These are phyloP conservation scores for Lactarius indigo DNA, from an alignment of 768 basidiomycete genomes.

Conservation along the genomic window DNA sequence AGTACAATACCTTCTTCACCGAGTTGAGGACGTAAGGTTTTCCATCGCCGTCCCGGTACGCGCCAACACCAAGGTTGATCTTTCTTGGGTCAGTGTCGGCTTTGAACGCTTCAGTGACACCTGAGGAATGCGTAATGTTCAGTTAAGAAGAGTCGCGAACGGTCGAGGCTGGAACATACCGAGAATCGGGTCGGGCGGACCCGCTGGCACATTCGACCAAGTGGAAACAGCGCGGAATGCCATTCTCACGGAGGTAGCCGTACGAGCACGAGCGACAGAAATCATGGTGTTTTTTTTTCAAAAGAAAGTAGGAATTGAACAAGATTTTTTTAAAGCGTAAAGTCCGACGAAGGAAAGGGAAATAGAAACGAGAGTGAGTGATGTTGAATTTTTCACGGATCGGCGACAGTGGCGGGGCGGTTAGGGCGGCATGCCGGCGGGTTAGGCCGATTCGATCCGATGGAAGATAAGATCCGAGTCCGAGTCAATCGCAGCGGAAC, in stretches of 20 bases:
- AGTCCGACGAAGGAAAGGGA: slow-evolving; percentile 19
- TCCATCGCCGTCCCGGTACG: slow-evolving; percentile 90
- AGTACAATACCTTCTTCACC: slow-evolving; percentile 69
- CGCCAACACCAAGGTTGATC: slow-evolving; percentile 97
- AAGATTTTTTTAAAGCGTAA: slow-evolving; percentile 28
- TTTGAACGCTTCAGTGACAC: slow-evolving; percentile 94
- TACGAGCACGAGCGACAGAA: slow-evolving; percentile 40
- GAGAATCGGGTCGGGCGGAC: slow-evolving; percentile 91
- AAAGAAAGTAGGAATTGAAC: slow-evolving; percentile 27
- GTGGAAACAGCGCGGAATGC: slow-evolving; percentile 52
- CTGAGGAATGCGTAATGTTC: slow-evolving; percentile 35
- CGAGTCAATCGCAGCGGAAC: background rate
- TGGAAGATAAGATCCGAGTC: slow-evolving; percentile 17
- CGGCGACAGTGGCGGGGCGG: background rate
- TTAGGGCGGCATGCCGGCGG: background rate
- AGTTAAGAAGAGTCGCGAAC: background rate
- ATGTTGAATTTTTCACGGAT: slow-evolving; percentile 14
- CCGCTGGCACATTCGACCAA: slow-evolving; percentile 81
- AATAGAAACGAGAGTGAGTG: slow-evolving; percentile 5
- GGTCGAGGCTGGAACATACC: slow-evolving; percentile 44
- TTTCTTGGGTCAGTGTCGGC: slow-evolving; percentile 89
- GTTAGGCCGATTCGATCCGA: background rate
- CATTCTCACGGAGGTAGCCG: slow-evolving; percentile 47
- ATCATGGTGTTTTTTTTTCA: slow-evolving; percentile 35
- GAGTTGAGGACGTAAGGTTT: slow-evolving; percentile 91